Evolutionary conservation across 352 stramenopile genomes (phyloP), one percentile per base, ranked within the genome.

Genomic region (Globisporangium nodosum): DNA sequence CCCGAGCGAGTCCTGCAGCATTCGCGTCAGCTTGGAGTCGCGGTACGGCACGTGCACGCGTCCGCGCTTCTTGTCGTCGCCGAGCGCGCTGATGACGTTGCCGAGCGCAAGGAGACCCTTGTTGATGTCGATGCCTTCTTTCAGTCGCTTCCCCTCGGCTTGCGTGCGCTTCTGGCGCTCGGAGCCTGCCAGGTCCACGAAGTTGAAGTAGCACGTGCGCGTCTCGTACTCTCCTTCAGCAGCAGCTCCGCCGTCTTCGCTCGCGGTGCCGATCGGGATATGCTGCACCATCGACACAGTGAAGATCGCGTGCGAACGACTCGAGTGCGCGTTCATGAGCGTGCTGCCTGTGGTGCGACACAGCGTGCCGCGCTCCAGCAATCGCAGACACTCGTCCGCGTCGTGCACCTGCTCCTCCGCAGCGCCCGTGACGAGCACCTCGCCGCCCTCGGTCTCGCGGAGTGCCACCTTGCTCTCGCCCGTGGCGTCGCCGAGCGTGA

Each of bases 101-200:
- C 97, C 97, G 18, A 99, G 82, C 9, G 94, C 96, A 16, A 99
- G 77, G 21, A 99, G 79, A 3, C 97, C 97, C 70, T 98, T 97
- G 79, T 99, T 99, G 72, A 99, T 99, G 65, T 98, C 88, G 48
- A 99, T 98, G 35, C 94, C 96, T 81, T 99, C 96, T 59, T 91
- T 96, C 55, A 98, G 70, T 1, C 96, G 80, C 64, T 92, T 90
- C 30, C 82, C 94, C 52, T 97, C 79, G 0, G 94, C 91, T 58
- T 96, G 89, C 20, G 96, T 99, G 47, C 96, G 96, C 63, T 99
- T 99, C 64, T 98, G 83, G 31, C 92, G 88, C 65, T 98, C 93
- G 0, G 88, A 97, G 35, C 90, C 90, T 0, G 90, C 90, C 18
- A 97, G 70, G 79, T 97, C 90, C 33, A 97, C 90, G 56, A 97